phyloP scores from a whole-genome alignment of 345 rosid genomes.

The Salix caprea region DNA sequence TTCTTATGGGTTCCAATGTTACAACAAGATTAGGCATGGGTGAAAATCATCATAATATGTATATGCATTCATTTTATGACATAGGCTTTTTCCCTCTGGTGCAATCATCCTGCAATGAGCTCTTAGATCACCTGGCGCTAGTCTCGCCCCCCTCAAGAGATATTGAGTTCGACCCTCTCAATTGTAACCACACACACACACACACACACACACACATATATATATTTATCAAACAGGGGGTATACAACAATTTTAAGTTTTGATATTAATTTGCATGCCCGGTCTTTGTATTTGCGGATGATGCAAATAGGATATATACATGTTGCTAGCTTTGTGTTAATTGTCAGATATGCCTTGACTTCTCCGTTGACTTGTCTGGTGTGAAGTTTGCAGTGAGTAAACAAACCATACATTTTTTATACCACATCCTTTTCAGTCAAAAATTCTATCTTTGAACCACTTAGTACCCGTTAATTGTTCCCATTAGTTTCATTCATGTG shows the following conservation, averaged over 20 bases:
- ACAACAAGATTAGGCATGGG: too few species aligned
- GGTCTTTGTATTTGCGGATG: conserved; percentile 21
- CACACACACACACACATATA: not conserved
- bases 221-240: too few species aligned
- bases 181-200: not conserved
- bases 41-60: too few species aligned
- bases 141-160: too few species aligned
- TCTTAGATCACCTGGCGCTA: not conserved
- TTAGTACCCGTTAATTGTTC: not conserved
- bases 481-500: not conserved
- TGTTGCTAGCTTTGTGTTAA: not conserved
- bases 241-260: not conserved
- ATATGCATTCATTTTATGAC: too few species aligned
- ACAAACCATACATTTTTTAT: not conserved
- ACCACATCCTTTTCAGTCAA: not conserved
- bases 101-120: not conserved
- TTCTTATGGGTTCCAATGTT: not conserved
- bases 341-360: conserved; percentile 6
- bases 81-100: not conserved
- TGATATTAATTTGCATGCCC: not conserved
- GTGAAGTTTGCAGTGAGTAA: not conserved
- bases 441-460: not conserved
- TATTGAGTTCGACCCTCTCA: too few species aligned
- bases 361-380: not conserved
- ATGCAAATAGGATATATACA: conserved; percentile 6